Evolutionary conservation across 2,329 filamentous ascomycete genomes (phyloP), one percentile per base, ranked within the genome.

Genomic region (Aspergillus sp.): DNA sequence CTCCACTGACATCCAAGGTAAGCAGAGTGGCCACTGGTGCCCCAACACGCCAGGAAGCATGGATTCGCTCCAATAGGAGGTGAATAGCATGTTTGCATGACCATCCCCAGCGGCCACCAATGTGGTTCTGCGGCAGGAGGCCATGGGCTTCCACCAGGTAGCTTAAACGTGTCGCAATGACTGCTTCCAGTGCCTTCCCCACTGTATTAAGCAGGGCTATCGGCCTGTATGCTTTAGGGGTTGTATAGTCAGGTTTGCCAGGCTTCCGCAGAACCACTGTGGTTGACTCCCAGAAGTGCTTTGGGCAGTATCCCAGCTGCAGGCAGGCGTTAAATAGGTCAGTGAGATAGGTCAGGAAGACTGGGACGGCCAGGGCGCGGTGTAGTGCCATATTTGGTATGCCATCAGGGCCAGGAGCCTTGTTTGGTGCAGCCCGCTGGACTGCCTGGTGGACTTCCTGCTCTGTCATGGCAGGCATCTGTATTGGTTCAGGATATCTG

Each of bases 211-310:
- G 47, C 4, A 56, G 47, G 9, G 53, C 48, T 26, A 57, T 56
- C 2, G 48, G 53, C 1, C 49, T 47, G 46, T 57, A 56, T 2
- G 46, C 43, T 39, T 55, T 54, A 2, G 49, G 46, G 8, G 44
- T 44, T 2, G 38, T 38, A 38, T 59, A 59, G 47, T 57, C 47
- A 6, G 38, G 42, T 39, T 57, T 57, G 0, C 56, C 52, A 29
- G 51, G 49, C 41, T 59, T 59, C 26, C 50, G 46, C 5, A 59
- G 48, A 7, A 53, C 45, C 7, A 57, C 43, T 1, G 47, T 51
- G 5, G 28, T 38, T 10, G 41, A 36, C 8, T 42, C 34, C 7
- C 43, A 19, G 32, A 46, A 48, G 41, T 51, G 43, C 29, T 34
- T 8, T 19, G 43, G 43, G 49, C 41, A 45, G 40, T 48, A 43